Evolutionary conservation across 73 alveolate species (phyloP), one percentile per base, ranked within the genome.

Genomic region (Tetrahymena malaccensis): DNA sequence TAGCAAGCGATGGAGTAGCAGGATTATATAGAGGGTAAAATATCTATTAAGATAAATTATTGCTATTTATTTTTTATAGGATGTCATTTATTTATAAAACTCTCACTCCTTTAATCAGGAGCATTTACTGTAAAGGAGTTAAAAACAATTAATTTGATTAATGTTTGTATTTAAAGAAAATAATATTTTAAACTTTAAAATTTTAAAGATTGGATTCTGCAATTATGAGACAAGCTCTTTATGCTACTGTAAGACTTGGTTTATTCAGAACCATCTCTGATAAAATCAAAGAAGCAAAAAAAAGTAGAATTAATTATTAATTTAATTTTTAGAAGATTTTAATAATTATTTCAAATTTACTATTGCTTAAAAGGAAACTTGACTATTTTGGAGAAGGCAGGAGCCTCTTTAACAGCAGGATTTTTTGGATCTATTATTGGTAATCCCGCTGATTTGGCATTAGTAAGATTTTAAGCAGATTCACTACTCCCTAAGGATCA

Each of bases 401-500:
- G 96, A 37, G 98, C 97, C 33, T 98, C 99, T 12, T 96, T 98
- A 43, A 57, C 94, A 55, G 99, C 99, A 40, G 99, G 99, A 25
- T 98, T 97, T 40, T 27, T 97, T 57, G 99, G 99, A 31, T 98
- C 99, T 35, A 95, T 98, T 56, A 96, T 98, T 55, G 99, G 99
- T 43, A 99, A 96, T 95, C 99, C 99, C 34, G 99, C 99, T 43
- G 99, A 99, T 96, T 96, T 99, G 94, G 99, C 98, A 35, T 96
- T 99, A n/a, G 97, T 99, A 70, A 96, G 99, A 85, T 96, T 99
- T 97, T 98, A 99, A 96, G 97, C 99, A 93, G 98, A 97, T 93
- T 58, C 94, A 15, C 96, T 98, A n/a, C 94, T 97, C 0, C 99
- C 99, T n/a, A 95, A 56, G 34, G 99, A 96, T 21, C 96, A 98